These are phyloP conservation scores for Hippophae gyantsensis DNA, from an alignment of 306 rosid species.

Conservation along the genomic window DNA sequence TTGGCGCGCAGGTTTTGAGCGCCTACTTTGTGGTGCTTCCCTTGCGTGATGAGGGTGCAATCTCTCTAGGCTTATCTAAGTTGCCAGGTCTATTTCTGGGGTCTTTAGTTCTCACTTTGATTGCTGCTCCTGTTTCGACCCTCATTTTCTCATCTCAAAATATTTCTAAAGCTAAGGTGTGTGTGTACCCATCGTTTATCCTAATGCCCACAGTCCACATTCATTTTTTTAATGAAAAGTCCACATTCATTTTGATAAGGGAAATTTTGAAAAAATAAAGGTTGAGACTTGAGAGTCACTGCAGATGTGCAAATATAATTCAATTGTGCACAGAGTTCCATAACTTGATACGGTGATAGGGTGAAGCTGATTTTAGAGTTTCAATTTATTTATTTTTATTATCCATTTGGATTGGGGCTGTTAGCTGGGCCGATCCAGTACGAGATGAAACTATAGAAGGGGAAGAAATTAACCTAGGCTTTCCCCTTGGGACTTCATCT, in stretches of 20 bases:
- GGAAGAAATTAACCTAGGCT: too few relatives aligned
- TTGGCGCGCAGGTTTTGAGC: conserved; percentile 58
- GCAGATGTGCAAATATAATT: not conserved
- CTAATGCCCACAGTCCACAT: not conserved
- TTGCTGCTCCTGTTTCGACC: conserved; percentile 84
- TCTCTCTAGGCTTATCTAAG: conserved; percentile 75
- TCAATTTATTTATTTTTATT: too few relatives aligned
- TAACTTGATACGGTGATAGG: too few relatives aligned
- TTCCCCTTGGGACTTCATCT: not conserved
- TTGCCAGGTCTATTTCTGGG: conserved; percentile 75
- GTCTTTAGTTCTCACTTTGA: conserved; percentile 64
- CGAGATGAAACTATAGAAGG: too few relatives aligned
- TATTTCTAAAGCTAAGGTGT: conserved; percentile 69
- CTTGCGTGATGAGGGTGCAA: conserved; percentile 91
- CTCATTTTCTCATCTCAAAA: conserved; percentile 67
- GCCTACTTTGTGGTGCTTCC: conserved; percentile 94
- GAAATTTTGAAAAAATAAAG: not conserved
- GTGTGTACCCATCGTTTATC: not conserved
- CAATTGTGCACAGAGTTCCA: not conserved
- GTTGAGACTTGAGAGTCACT: not conserved
- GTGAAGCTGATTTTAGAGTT: too few relatives aligned
- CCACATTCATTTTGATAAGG: not conserved
- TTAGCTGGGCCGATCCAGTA: too few relatives aligned
- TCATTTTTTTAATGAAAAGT: not conserved
- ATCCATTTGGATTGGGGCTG: too few relatives aligned